These are phyloP conservation scores for Cryptosporidium sp. DNA, from an alignment of 169 alveolate genomes.

Conservation along the genomic window DNA sequence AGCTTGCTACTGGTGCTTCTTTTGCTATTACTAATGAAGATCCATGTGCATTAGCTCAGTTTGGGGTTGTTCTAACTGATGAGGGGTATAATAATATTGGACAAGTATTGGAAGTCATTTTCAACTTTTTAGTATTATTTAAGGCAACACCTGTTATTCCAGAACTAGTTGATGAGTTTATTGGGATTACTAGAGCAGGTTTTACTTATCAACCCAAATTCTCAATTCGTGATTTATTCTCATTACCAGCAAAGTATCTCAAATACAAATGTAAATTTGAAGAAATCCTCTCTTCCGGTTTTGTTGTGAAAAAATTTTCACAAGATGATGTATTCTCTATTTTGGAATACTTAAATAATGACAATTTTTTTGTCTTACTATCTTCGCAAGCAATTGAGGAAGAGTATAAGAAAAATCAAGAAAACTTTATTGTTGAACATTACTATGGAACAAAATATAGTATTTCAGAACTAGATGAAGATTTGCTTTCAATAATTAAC, in stretches of 20 bases:
- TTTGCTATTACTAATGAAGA: constrained; percentile 55
- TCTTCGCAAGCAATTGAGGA: constrained; percentile 25
- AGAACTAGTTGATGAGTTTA: constrained; percentile 52
- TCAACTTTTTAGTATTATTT: constrained; percentile 36
- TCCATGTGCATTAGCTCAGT: constrained; percentile 66
- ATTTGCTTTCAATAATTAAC: not conserved
- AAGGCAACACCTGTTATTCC: constrained; percentile 44
- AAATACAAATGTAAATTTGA: constrained; percentile 47
- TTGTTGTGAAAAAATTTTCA: constrained; percentile 27
- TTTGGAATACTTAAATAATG: constrained; percentile 14
- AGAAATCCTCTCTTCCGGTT: constrained; percentile 44
- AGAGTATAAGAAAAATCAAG: constrained; percentile 25
- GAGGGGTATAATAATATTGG: constrained; percentile 38
- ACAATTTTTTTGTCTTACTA: constrained; percentile 32
- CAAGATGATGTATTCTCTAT: constrained; percentile 30
- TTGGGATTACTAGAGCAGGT: constrained; percentile 12
- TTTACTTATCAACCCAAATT: constrained; percentile 51
- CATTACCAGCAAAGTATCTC: constrained; percentile 44
- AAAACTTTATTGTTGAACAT: constrained; percentile 23
- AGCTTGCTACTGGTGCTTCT: constrained; percentile 56
- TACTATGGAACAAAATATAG: constrained; percentile 41
- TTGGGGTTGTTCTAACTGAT: constrained; percentile 35
- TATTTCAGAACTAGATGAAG: constrained; percentile 26
- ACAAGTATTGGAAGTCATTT: constrained; percentile 18
- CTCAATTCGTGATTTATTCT: constrained; percentile 40